These are phyloP conservation scores for Teratosphaeria zuluensis DNA, from an alignment of 2,329 filamentous ascomycete species.

Conservation along the genomic window DNA sequence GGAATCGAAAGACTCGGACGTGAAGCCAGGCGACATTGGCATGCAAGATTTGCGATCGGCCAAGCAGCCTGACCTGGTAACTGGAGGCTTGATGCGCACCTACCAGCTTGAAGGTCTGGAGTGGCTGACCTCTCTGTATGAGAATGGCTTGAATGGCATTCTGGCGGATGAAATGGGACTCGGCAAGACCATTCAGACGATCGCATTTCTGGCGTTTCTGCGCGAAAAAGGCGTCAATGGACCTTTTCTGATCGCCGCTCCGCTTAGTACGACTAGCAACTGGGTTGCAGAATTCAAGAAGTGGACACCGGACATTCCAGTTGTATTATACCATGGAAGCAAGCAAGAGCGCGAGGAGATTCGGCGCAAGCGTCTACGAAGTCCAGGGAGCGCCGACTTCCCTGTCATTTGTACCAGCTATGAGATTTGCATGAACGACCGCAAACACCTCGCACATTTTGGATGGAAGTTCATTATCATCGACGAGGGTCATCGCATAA, in stretches of 20 bases:
- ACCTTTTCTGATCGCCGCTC: slow-evolving; percentile 83
- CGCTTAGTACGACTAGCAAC: slow-evolving; percentile 83
- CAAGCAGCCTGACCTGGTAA: slow-evolving; percentile 73
- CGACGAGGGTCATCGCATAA: slow-evolving; percentile 93
- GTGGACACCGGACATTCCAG: slow-evolving; percentile 83
- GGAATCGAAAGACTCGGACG: slow-evolving; percentile 47
- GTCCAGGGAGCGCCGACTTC: slow-evolving; percentile 61
- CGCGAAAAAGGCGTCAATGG: slow-evolving; percentile 81
- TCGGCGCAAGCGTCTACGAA: slow-evolving; percentile 61
- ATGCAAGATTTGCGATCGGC: slow-evolving; percentile 67
- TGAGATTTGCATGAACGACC: slow-evolving; percentile 89
- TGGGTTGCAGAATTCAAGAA: slow-evolving; percentile 91
- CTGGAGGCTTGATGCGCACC: slow-evolving; percentile 80
- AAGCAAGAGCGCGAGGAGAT: slow-evolving; percentile 68
- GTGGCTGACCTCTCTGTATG: slow-evolving; percentile 75
- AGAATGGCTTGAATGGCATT: slow-evolving; percentile 88
- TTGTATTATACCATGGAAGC: slow-evolving; percentile 81
- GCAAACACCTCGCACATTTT: slow-evolving; percentile 68
- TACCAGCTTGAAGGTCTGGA: slow-evolving; percentile 93
- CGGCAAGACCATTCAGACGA: slow-evolving; percentile 86
- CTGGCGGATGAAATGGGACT: slow-evolving; percentile 91
- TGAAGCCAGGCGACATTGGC: slow-evolving; percentile 51
- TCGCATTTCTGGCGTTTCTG: slow-evolving; percentile 75
- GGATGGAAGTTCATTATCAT: slow-evolving; percentile 98
- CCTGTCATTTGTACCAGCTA: slow-evolving; percentile 92